Evolutionary conservation across 306 rosid species (phyloP).

Genomic region (Erythrophleum fordii): DNA sequence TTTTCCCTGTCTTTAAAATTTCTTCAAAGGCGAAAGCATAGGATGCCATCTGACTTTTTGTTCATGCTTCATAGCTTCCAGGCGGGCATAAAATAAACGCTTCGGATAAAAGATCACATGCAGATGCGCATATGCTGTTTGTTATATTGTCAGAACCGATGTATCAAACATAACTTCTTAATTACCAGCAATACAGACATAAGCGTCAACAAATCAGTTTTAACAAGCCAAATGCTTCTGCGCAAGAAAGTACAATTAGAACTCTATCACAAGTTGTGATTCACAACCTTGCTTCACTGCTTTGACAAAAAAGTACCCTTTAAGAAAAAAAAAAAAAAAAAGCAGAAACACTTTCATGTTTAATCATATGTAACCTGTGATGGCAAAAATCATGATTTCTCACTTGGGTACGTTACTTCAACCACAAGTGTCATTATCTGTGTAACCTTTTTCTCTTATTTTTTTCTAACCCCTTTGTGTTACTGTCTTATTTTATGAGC

Average conservation of each 20-base stretch:
- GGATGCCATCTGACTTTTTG: slow-evolving; percentile 27
- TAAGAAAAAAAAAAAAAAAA: neutral
- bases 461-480: neutral
- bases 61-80: slow-evolving; percentile 1
- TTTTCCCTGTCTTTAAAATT: neutral
- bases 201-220: neutral
- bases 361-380: slow-evolving; percentile 33
- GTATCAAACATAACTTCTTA: neutral
- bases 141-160: slow-evolving; percentile 15
- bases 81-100: slow-evolving; percentile 2
- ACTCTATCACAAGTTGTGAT: neutral
- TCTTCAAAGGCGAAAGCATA: slow-evolving; percentile 10
- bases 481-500: slow-evolving; percentile 13
- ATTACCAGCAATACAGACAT: neutral
- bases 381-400: slow-evolving; percentile 28
- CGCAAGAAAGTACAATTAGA: neutral
- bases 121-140: slow-evolving; percentile 9
- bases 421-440: slow-evolving; percentile 50
- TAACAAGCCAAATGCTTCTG: neutral
- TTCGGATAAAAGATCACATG: slow-evolving; percentile 24
- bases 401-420: slow-evolving; percentile 40
- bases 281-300: neutral
- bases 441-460: slow-evolving; percentile 3
- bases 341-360: slow-evolving; percentile 28
- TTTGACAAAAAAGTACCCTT: neutral